Percentiles rank a stretch among this genome's conserved stretches.
Evolutionary conservation across 495 filamentous ascomycete species (phyloP).

Genomic region (Podospora pseudoanserina): DNA sequence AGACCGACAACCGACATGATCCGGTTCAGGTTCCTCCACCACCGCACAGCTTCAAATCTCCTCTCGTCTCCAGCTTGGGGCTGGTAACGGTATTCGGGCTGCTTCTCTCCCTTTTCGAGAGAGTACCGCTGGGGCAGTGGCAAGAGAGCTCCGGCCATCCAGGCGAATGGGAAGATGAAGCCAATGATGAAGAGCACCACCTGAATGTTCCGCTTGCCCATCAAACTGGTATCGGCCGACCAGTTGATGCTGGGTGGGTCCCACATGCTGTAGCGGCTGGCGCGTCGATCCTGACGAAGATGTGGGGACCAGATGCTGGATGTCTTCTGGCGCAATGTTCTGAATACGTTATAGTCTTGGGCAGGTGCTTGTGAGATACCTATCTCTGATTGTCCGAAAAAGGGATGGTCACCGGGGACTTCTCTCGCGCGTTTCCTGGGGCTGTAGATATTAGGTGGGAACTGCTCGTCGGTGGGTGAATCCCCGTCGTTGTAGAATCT

Average conservation of each 20-base stretch:
- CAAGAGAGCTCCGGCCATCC: slow-evolving; percentile 81
- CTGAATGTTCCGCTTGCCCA: slow-evolving; percentile 73
- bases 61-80: slow-evolving; percentile 50
- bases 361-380: slow-evolving; percentile 32
- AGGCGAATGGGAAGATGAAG: slow-evolving; percentile 82
- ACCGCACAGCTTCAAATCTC: slow-evolving; percentile 74
- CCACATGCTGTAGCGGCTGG: slow-evolving; percentile 57
- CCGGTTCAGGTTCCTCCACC: slow-evolving; percentile 92
- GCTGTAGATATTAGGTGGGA: slow-evolving; percentile 48
- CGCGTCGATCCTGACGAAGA: slow-evolving; percentile 60
- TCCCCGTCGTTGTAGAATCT: slow-evolving; percentile 30
- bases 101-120: slow-evolving; percentile 33
- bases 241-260: slow-evolving; percentile 67
- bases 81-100: slow-evolving; percentile 42
- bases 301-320: slow-evolving; percentile 72
- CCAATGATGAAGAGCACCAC: slow-evolving; percentile 83
- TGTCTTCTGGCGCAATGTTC: slow-evolving; percentile 42
- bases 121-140: slow-evolving; percentile 62
- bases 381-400: slow-evolving; percentile 29
- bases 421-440: slow-evolving; percentile 49
- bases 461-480: slow-evolving; percentile 47
- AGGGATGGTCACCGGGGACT: slow-evolving; percentile 22
- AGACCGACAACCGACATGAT: slow-evolving; percentile 78
- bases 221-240: slow-evolving; percentile 51
- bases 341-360: slow-evolving; percentile 26